A percentile compares a stretch with the other conserved stretches of the same genome.
Evolutionary conservation across 2,329 filamentous ascomycete genomes (phyloP).

Genomic region (Penicillium thymicola): DNA sequence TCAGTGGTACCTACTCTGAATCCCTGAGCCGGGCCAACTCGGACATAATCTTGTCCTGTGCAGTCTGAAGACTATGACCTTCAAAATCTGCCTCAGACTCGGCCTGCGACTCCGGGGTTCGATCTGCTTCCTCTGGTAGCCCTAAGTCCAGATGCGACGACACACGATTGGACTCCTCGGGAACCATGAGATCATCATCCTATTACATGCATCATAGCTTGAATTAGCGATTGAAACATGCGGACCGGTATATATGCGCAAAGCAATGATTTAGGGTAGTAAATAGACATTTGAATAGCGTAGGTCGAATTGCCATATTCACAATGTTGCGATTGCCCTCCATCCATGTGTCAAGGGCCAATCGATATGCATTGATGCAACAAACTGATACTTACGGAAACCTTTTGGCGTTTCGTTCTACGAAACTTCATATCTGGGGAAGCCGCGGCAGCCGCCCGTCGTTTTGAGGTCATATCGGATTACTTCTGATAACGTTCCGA

Average conservation of each 20-base stretch:
- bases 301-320: neutral
- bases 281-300: neutral
- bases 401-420: conserved; percentile 55
- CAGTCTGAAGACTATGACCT: conserved; percentile 74
- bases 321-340: neutral
- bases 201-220: conserved; percentile 4
- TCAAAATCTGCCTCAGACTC: conserved; percentile 61
- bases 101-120: conserved; percentile 28
- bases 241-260: neutral
- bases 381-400: conserved; percentile 51
- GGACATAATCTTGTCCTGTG: conserved; percentile 79
- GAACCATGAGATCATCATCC: conserved; percentile 16
- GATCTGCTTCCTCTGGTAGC: conserved; percentile 25
- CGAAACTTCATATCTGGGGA: conserved; percentile 52
- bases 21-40: conserved; percentile 51
- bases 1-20: conserved; percentile 40
- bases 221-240: neutral
- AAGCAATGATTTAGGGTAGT: neutral
- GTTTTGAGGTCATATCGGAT: conserved; percentile 47
- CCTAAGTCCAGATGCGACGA: conserved; percentile 21
- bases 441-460: conserved; percentile 51
- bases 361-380: neutral
- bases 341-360: neutral
- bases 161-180: conserved; percentile 22
- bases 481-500: neutral